phyloP scores from a whole-genome alignment of 768 basidiomycete genomes.

The Rubroboletus pulcherrimus region DNA sequence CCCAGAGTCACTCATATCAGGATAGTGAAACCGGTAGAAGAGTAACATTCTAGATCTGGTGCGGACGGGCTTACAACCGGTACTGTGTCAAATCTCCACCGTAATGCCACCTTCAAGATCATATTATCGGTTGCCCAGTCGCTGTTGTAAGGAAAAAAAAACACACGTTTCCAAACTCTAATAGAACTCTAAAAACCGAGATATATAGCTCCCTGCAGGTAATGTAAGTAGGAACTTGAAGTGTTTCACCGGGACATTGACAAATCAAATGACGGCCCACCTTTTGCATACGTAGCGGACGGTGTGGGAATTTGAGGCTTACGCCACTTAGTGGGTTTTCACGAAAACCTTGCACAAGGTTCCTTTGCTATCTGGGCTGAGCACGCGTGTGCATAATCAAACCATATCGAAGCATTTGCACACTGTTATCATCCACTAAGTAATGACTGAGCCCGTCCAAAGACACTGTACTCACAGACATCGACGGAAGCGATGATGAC shows the following conservation, averaged over 20 bases:
- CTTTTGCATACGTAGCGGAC: no score
- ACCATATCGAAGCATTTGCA: neutral
- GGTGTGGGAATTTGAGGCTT: no score
- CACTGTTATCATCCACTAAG: neutral
- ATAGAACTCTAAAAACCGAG: slow-evolving; percentile 12
- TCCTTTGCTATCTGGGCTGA: neutral
- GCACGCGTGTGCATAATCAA: neutral
- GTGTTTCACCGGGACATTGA: no score
- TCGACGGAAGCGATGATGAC: neutral
- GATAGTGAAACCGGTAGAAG: neutral
- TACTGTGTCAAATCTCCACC: neutral
- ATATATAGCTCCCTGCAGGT: neutral
- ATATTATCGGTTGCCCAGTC: neutral
- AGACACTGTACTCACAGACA: neutral
- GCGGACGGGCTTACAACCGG: neutral
- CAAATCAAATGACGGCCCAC: no score
- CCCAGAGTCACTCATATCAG: neutral
- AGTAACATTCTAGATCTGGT: neutral
- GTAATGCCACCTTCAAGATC: neutral
- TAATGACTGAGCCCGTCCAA: neutral
- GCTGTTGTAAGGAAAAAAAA: neutral
- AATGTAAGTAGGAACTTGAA: no score
- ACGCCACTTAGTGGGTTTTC: no score
- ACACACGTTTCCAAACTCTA: neutral
- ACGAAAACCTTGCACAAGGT: no score